Conservation (phyloP, 495 filamentous ascomycete genomes). For the Oidiodendron maius region DNA sequence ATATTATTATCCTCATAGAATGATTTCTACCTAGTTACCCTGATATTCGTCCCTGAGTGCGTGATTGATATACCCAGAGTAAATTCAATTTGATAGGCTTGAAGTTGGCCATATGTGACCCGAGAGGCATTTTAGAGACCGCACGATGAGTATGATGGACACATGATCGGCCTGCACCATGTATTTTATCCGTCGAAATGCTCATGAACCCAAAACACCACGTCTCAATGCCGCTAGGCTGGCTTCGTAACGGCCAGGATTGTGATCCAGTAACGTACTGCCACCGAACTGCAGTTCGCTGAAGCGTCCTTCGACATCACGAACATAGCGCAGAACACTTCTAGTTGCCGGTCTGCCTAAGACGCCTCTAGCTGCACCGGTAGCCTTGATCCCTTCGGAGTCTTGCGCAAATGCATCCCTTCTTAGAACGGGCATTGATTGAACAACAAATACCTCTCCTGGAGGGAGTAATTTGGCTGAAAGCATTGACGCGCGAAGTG, state of each 20-base stretch:
- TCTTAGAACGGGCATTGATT: constrained; percentile 50
- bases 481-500: constrained; percentile 61
- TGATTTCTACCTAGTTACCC: no score
- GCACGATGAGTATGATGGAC: no score
- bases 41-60: no score
- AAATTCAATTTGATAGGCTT: no score
- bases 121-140: no score
- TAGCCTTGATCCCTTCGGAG: neutral
- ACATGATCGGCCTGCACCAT: no score
- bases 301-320: constrained; percentile 62
- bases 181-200: neutral
- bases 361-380: constrained; percentile 11
- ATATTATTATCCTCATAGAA: no score
- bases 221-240: constrained; percentile 46
- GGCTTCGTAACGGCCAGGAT: constrained; percentile 67
- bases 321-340: constrained; percentile 59
- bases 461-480: constrained; percentile 67
- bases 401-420: constrained; percentile 10
- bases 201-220: constrained; percentile 36
- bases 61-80: no score
- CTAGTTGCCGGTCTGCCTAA: constrained; percentile 58
- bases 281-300: constrained; percentile 65
- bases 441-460: constrained; percentile 69
- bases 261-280: constrained; percentile 72
- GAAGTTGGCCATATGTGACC: no score